Evolutionary conservation across 768 basidiomycete species (phyloP).

Genomic region (Tylopilus balloui): DNA sequence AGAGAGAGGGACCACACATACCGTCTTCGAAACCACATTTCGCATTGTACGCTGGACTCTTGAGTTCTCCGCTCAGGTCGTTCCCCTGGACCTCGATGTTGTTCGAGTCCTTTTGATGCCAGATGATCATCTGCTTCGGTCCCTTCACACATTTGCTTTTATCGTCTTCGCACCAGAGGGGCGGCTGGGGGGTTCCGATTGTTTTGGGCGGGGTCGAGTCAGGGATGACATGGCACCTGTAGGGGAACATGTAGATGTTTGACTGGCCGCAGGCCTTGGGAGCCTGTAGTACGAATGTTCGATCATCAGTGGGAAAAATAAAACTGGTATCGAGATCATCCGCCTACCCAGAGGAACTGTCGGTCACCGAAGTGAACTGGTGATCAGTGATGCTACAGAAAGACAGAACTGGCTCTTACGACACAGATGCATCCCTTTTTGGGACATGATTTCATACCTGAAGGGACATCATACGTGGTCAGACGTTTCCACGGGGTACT

Average conservation of each 20-base stretch:
- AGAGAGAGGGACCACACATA: conserved; percentile 5
- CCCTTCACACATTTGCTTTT: conserved; percentile 1
- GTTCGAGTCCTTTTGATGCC: conserved; percentile 1
- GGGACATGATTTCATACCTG: conserved; percentile 5
- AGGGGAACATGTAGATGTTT: conserved; percentile 7
- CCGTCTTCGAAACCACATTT: conserved; percentile 13
- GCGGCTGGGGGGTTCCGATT: not conserved
- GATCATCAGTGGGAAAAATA: not conserved
- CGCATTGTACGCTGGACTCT: conserved; percentile 8
- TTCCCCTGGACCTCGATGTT: conserved; percentile 4
- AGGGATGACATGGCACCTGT: not conserved
- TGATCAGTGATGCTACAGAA: not conserved
- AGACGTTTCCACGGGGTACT: conserved; percentile 11
- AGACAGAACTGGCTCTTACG: conserved; percentile 4
- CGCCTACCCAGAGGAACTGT: conserved; percentile 12
- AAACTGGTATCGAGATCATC: too few relatives aligned
- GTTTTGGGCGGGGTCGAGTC: not conserved
- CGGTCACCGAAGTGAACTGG: not conserved
- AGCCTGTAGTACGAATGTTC: not conserved
- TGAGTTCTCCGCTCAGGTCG: not conserved
- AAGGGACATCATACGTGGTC: conserved; percentile 1
- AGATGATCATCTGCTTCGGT: conserved; percentile 6
- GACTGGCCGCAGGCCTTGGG: conserved; percentile 4
- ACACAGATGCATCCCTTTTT: not conserved
- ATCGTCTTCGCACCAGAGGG: conserved; percentile 10